Conservation (phyloP, 306 rosid species). For the Sicyos edulis region DNA sequence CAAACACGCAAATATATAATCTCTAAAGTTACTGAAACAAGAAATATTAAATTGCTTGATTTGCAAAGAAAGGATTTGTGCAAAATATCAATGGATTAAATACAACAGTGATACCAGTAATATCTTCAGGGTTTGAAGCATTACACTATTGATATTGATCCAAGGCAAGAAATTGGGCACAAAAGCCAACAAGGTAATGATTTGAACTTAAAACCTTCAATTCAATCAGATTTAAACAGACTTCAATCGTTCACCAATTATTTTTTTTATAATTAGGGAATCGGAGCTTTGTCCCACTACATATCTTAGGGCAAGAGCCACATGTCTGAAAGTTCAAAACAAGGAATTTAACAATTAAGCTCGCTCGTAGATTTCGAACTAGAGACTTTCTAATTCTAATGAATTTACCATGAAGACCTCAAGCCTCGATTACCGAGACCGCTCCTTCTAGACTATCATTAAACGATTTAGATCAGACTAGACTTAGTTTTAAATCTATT, state of each 20-base stretch:
- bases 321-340: too few relatives aligned
- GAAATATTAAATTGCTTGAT: background rate
- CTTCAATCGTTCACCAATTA: background rate
- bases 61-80: background rate
- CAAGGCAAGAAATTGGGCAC: background rate
- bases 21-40: background rate
- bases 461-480: background rate
- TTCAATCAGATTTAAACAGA: constrained; percentile 7
- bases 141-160: background rate
- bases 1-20: background rate
- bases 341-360: too few relatives aligned
- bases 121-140: background rate
- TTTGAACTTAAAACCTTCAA: background rate
- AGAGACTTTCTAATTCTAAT: too few relatives aligned
- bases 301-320: too few relatives aligned
- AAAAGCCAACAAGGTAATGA: background rate
- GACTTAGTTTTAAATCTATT: background rate
- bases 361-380: too few relatives aligned
- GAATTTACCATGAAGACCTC: too few relatives aligned
- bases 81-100: background rate
- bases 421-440: too few relatives aligned
- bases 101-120: background rate
- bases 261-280: background rate
- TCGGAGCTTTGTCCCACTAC: too few relatives aligned
- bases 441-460: too few relatives aligned